Evolutionary conservation across 202 grass and related monocot genomes (phyloP), one percentile per base, ranked within the genome.

Genomic region (Zoysia matrella): DNA sequence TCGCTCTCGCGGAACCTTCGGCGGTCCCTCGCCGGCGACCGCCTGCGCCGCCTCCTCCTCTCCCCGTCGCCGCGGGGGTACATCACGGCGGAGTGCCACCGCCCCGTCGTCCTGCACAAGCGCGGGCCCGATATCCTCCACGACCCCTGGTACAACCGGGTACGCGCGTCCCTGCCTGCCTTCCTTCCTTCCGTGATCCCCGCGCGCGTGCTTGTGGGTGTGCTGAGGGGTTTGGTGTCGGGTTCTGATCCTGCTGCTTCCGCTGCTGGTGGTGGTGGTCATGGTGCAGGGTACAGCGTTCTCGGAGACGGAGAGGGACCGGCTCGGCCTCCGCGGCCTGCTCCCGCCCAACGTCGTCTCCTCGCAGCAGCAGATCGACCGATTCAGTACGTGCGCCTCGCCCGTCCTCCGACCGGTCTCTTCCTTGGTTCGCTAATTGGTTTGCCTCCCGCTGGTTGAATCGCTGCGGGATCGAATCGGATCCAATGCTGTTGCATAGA

Each of bases 41-140:
- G 60, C 53, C 65, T 75, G 69, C 60, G 40, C 41, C 82, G 57
- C 55, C 79, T 83, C 30, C 30, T 36, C 60, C 69, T 71, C 50
- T 40, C 69, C 43, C 74, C 82, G 62, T 45, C 76, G 52, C 30
- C 60, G 65, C 85, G 94, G 10, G 72, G 55, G 57, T 94, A 84
- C 86, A 82, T 88, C 36, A 91, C 90, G 83, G 80, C 79, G 6
- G 89, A 98, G 87, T 90, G 86, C 71, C 91, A 92, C 79, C 92
- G 90, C 72, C 95, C 95, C 65, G 85, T 88, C 71, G 82, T 98
- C 74, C 71, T 95, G 60, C 90, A 95, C 60, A 98, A 98, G 82
- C 88, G 92, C 69, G 94, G 92, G 70, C 64, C 92, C 71, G 92
- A 98, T 87, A 98, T 98, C 80, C 92, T 98, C 75, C 95, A 98